Evolutionary conservation across 2,329 filamentous ascomycete species (phyloP).

Genomic region (Zalaria sp.): DNA sequence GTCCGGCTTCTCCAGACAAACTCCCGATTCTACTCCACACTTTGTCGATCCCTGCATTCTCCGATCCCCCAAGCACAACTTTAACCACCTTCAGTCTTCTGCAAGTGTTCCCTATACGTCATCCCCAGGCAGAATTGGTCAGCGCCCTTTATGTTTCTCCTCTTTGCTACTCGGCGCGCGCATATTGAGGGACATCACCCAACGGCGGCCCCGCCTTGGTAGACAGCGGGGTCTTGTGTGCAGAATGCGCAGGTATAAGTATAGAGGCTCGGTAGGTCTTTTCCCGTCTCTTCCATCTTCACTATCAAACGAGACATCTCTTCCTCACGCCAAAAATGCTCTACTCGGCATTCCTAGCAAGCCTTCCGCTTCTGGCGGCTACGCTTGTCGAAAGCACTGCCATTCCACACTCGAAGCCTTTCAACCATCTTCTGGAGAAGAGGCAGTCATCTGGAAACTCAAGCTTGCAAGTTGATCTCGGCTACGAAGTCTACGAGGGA

Average conservation of each 20-base stretch:
- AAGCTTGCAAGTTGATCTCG: slow-evolving; percentile 3
- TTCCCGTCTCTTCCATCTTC: neutral
- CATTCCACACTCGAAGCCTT: slow-evolving; percentile 1
- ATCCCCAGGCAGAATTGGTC: too few relatives aligned
- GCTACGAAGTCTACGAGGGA: slow-evolving; percentile 5
- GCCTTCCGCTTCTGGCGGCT: neutral
- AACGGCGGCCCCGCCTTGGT: too few relatives aligned
- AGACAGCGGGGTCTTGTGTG: too few relatives aligned
- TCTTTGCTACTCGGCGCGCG: too few relatives aligned
- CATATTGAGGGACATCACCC: too few relatives aligned
- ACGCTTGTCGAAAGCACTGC: neutral
- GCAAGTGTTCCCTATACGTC: too few relatives aligned
- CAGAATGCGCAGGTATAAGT: neutral
- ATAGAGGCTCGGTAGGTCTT: slow-evolving; percentile 2
- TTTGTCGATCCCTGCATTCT: too few relatives aligned
- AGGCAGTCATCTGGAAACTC: slow-evolving; percentile 1
- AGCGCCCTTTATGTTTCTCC: too few relatives aligned
- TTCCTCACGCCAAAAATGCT: neutral
- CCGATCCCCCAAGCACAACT: too few relatives aligned
- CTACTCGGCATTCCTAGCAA: neutral
- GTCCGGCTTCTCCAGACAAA: too few relatives aligned
- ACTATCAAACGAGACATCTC: neutral
- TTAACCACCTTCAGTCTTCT: too few relatives aligned
- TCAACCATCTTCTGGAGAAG: slow-evolving; percentile 3
- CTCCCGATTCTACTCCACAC: too few relatives aligned